Conservation (phyloP, 805 yeast genomes). For the Cyberlindnera galapagoensis region DNA sequence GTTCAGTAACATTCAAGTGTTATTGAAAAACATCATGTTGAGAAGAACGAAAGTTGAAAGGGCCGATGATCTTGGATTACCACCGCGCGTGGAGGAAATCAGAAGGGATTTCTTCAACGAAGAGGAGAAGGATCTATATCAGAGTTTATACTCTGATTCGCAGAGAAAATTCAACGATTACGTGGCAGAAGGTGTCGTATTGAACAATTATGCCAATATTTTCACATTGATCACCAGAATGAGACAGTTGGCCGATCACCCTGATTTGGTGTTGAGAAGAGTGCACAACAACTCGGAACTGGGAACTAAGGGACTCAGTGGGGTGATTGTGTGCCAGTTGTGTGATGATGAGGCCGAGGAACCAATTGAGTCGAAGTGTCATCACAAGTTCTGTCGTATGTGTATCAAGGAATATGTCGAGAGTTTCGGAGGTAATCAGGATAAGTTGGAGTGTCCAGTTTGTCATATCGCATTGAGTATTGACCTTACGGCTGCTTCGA, state of each 20-base stretch:
- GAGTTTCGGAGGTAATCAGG: conserved; percentile 56
- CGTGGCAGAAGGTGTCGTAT: conserved; percentile 93
- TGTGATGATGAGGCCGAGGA: conserved; percentile 99
- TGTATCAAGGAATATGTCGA: conserved; percentile 89
- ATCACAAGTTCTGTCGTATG: conserved; percentile 87
- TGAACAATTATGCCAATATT: conserved; percentile 94
- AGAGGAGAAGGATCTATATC: conserved; percentile 90
- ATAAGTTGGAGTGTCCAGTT: conserved; percentile 80
- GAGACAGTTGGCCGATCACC: conserved; percentile 98
- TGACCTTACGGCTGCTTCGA: conserved; percentile 80
- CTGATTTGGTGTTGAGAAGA: conserved; percentile 83
- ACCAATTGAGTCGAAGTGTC: conserved; percentile 91
- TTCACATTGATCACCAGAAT: conserved; percentile 93
- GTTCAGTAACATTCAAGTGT: conserved; percentile 66
- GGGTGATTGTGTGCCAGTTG: conserved; percentile 72
- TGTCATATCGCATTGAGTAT: conserved; percentile 92
- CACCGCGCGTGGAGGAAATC: conserved; percentile 90
- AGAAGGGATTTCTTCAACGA: conserved; percentile 85
- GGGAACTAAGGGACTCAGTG: conserved; percentile 27
- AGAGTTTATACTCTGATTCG: conserved; percentile 80
- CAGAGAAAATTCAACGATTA: conserved; percentile 84
- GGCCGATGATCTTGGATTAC: conserved; percentile 95
- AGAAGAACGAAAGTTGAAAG: conserved; percentile 93
- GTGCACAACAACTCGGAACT: conserved; percentile 35
- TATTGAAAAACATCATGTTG: conserved; percentile 78